Conservation (phyloP, 805 yeast species). For the Metschnikowia colocasiae region DNA sequence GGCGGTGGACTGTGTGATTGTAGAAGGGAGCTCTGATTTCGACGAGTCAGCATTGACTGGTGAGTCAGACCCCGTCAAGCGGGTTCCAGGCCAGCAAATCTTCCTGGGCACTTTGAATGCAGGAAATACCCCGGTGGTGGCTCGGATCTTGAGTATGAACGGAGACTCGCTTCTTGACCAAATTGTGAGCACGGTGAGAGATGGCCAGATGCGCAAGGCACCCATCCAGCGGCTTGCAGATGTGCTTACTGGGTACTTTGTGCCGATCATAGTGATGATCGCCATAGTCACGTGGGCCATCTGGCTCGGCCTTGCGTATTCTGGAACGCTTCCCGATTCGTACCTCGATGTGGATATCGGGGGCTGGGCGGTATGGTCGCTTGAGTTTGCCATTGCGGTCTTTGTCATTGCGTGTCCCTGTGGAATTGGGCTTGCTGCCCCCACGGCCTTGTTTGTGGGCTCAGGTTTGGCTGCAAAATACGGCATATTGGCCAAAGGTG, state of each 20-base stretch:
- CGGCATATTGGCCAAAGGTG: constrained; percentile 75
- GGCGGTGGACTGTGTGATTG: constrained; percentile 52
- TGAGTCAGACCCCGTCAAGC: constrained; percentile 57
- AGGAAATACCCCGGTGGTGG: constrained; percentile 53
- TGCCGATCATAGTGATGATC: constrained; percentile 59
- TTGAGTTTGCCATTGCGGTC: constrained; percentile 73
- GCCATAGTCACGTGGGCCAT: constrained; percentile 65
- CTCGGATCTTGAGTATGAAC: constrained; percentile 53
- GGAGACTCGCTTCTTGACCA: constrained; percentile 68
- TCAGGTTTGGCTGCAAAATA: constrained; percentile 73
- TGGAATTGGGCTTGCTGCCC: constrained; percentile 82
- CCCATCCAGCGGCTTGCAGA: constrained; percentile 74
- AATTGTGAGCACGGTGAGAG: constrained; percentile 65
- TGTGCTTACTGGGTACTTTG: constrained; percentile 63
- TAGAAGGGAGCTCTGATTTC: constrained; percentile 46
- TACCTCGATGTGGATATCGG: constrained; percentile 65
- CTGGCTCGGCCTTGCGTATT: constrained; percentile 59
- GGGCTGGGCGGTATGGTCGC: constrained; percentile 76
- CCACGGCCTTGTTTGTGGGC: constrained; percentile 78
- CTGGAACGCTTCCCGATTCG: constrained; percentile 48
- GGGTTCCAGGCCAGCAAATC: constrained; percentile 57
- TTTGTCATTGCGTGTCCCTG: constrained; percentile 85
- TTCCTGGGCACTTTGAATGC: constrained; percentile 70
- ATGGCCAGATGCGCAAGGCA: constrained; percentile 69
- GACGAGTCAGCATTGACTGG: constrained; percentile 65